These are phyloP conservation scores for Emmonsia crescens DNA, from an alignment of 2,329 filamentous ascomycete species.

Conservation along the genomic window DNA sequence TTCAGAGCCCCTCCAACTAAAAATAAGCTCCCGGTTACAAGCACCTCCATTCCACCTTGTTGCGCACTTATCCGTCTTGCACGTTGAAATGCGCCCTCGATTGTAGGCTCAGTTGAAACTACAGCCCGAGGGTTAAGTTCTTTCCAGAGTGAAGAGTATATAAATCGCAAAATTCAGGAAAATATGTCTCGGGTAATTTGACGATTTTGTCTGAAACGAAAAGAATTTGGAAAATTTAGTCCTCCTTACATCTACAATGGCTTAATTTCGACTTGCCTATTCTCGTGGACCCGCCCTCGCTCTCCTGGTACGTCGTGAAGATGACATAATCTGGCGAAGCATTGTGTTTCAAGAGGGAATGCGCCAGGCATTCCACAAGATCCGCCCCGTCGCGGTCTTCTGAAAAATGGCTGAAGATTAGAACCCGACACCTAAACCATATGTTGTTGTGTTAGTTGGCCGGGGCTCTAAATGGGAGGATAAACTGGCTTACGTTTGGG, in stretches of 20 bases:
- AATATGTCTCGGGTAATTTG: constrained; percentile 12
- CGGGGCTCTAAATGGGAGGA: no score
- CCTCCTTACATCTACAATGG: not conserved
- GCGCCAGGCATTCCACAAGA: constrained; percentile 16
- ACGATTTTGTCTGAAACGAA: constrained; percentile 3
- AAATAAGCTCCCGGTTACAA: constrained; percentile 20
- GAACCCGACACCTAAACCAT: constrained; percentile 12
- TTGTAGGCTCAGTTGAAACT: constrained; percentile 16
- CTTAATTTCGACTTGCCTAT: constrained; percentile 12
- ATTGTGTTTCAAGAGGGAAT: constrained; percentile 12
- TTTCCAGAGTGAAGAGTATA: constrained; percentile 22
- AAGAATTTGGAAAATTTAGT: not conserved
- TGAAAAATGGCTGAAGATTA: constrained; percentile 26
- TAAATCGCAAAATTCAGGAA: constrained; percentile 14
- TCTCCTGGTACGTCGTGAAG: constrained; percentile 23
- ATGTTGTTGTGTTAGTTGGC: not conserved
- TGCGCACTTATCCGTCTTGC: constrained; percentile 14
- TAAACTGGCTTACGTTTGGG: constrained; percentile 7
- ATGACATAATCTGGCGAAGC: constrained; percentile 19
- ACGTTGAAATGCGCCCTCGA: constrained; percentile 19
- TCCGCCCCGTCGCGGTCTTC: constrained; percentile 19
- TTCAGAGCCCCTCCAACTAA: constrained; percentile 19
- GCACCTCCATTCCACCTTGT: constrained; percentile 14
- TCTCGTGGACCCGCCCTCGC: constrained; percentile 11
- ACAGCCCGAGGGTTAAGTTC: constrained; percentile 13